These are phyloP conservation scores for Leptographium flavum DNA, from an alignment of 2,329 filamentous ascomycete species.

Conservation along the genomic window DNA sequence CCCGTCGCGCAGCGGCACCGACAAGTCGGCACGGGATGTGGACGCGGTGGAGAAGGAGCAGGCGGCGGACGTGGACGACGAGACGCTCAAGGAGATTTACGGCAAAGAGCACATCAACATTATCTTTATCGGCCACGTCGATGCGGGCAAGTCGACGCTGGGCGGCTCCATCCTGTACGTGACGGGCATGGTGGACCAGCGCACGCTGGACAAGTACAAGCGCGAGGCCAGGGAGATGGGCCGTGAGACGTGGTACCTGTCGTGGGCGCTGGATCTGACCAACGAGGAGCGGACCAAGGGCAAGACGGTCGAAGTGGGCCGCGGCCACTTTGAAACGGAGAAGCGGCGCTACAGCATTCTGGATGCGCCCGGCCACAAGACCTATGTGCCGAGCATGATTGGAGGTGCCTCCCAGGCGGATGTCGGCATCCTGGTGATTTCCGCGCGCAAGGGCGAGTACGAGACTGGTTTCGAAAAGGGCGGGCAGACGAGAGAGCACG, in stretches of 20 bases:
- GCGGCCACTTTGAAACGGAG: slow-evolving; percentile 93
- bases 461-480: slow-evolving; percentile 96
- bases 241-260: slow-evolving; percentile 96
- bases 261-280: slow-evolving; percentile 93
- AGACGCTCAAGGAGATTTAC: slow-evolving; percentile 83
- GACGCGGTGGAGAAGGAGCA: slow-evolving; percentile 78
- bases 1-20: slow-evolving; percentile 42
- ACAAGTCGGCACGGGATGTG: slow-evolving; percentile 49
- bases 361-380: slow-evolving; percentile 95
- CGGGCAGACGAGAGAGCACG: slow-evolving; percentile 82
- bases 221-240: slow-evolving; percentile 90
- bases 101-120: slow-evolving; percentile 90
- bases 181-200: slow-evolving; percentile 98
- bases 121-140: slow-evolving; percentile 92
- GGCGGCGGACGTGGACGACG: slow-evolving; percentile 53
- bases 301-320: slow-evolving; percentile 94
- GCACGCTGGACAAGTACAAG: slow-evolving; percentile 97
- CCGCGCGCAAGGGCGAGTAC: slow-evolving; percentile 93
- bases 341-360: slow-evolving; percentile 93
- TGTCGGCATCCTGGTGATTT: slow-evolving; percentile 90
- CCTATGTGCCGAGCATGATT: slow-evolving; percentile 96
- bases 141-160: slow-evolving; percentile 93
- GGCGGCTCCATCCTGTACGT: slow-evolving; percentile 86
- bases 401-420: slow-evolving; percentile 82
- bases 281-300: slow-evolving; percentile 94